These are phyloP conservation scores for Podaxis sp. DNA, from an alignment of 768 basidiomycete genomes.

Conservation along the genomic window DNA sequence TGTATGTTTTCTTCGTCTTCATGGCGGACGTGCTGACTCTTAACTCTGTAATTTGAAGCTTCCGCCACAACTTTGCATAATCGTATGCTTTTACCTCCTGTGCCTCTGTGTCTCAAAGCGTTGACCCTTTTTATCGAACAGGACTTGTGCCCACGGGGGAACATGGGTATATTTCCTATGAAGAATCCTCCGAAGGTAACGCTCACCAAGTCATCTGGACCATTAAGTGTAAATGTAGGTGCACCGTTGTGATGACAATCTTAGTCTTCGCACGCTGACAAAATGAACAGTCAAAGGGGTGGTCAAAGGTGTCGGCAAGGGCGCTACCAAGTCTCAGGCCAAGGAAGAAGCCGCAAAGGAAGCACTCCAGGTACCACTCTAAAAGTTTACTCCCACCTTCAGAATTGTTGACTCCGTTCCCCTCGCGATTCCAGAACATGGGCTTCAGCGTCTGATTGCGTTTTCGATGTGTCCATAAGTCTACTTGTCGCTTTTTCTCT, in stretches of 20 bases:
- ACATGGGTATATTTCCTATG: slow-evolving; percentile 34
- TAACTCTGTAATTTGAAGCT: slow-evolving; percentile 18
- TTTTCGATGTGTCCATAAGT: not conserved
- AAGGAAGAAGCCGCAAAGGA: slow-evolving; percentile 46
- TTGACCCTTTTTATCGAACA: not conserved
- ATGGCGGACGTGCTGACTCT: not conserved
- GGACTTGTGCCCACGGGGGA: slow-evolving; percentile 5
- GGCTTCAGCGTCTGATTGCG: not conserved
- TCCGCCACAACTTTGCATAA: slow-evolving; percentile 41
- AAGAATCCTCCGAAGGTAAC: slow-evolving; percentile 38
- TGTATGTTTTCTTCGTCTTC: slow-evolving; percentile 16
- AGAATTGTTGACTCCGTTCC: not conserved
- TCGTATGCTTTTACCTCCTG: slow-evolving; percentile 29
- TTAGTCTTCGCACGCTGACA: not conserved
- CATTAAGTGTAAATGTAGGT: slow-evolving; percentile 55
- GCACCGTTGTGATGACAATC: not conserved
- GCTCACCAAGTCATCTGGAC: slow-evolving; percentile 46
- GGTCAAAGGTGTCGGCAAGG: slow-evolving; percentile 45
- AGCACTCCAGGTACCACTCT: slow-evolving; percentile 35
- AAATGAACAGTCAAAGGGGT: slow-evolving; percentile 41
- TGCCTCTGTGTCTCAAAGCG: not conserved
- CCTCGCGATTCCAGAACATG: not conserved
- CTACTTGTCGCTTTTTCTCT: not conserved
- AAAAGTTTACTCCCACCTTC: not conserved
- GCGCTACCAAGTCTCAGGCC: slow-evolving; percentile 41